Evolutionary conservation across 1,284 basidiomycete species (phyloP), one percentile per base, ranked within the genome.

Genomic region (Testicularia cyperi): DNA sequence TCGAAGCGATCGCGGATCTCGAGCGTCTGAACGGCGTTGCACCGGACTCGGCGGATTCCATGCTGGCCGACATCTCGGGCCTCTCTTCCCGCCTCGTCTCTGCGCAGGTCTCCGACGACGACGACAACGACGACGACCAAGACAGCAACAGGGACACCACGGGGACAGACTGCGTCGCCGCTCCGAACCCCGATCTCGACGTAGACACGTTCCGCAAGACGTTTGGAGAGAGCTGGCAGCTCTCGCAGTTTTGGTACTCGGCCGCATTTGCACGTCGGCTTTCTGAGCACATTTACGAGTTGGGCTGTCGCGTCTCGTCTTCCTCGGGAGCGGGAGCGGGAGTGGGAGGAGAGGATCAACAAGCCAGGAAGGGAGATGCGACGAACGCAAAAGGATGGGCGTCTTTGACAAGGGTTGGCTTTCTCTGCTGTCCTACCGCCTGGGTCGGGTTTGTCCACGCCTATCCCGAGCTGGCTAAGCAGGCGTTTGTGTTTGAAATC

Each of bases 371-470:
- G n/a, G n/a, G n/a, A n/a, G n/a, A n/a, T n/a, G n/a, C n/a, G n/a
- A n/a, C n/a, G n/a, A n/a, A n/a, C n/a, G n/a, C n/a, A n/a, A n/a
- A n/a, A n/a, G n/a, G n/a, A n/a, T n/a, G n/a, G n/a, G n/a, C n/a
- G n/a, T n/a, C n/a, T n/a, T n/a, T n/a, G n/a, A 43, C 44, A 6
- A 27, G 35, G 8, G 41, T 76, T 30, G 74, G 64, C 6, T 77
- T 77, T 57, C 62, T 77, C n/a, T 75, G 65, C 44, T 77, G 70
- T 19, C 76, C 76, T 4, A 77, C 76, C 0, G 70, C 64, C 7
- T 77, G 68, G 67, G 72, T 77, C 24, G 73, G 64, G 4, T 75
- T 77, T 44, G 73, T 74, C 13, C 69, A 75, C 53, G 34, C 37
- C 24, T 45, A 52, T 23, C 57, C 64, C 24, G 41, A 68, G 0